Conservation (phyloP, 1,284 basidiomycete species). For the Rhizoctonia solani region DNA sequence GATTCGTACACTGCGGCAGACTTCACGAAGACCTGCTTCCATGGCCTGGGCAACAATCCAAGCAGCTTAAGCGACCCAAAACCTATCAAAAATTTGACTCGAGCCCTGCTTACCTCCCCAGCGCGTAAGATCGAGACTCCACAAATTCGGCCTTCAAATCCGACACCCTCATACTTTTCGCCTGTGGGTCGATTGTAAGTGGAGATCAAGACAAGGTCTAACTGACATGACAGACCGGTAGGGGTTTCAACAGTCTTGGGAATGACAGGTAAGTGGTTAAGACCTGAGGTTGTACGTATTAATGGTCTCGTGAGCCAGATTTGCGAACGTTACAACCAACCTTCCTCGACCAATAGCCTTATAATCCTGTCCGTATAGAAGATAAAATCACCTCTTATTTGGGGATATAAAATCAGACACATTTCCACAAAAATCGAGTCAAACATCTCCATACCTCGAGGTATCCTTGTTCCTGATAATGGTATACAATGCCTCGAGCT, state of each 20-base stretch:
- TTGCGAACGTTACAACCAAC: slow-evolving; percentile 42
- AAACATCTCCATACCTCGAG: slow-evolving; percentile 49
- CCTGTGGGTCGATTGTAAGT: slow-evolving; percentile 55
- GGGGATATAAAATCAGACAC: background rate
- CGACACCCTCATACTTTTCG: slow-evolving; percentile 81
- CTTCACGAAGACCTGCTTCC: slow-evolving; percentile 92
- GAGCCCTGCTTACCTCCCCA: slow-evolving; percentile 62
- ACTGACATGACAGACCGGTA: slow-evolving; percentile 51
- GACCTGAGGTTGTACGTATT: slow-evolving; percentile 66
- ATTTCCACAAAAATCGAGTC: background rate
- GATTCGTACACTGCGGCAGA: slow-evolving; percentile 88
- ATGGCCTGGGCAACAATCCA: slow-evolving; percentile 68
- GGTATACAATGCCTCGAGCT: slow-evolving; percentile 94
- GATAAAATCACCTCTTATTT: slow-evolving; percentile 85
- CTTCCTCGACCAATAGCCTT: slow-evolving; percentile 62
- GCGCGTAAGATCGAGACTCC: slow-evolving; percentile 91
- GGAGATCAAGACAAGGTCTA: background rate
- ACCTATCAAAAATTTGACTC: background rate
- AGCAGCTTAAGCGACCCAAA: background rate
- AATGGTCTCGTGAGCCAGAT: background rate
- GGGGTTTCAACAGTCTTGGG: slow-evolving; percentile 81
- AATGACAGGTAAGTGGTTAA: slow-evolving; percentile 94
- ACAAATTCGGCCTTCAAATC: slow-evolving; percentile 93
- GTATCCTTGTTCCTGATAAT: slow-evolving; percentile 91
- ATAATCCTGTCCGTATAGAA: slow-evolving; percentile 84